Evolutionary conservation across 2,329 filamentous ascomycete species (phyloP).

Genomic region (Botrytis galanthina): DNA sequence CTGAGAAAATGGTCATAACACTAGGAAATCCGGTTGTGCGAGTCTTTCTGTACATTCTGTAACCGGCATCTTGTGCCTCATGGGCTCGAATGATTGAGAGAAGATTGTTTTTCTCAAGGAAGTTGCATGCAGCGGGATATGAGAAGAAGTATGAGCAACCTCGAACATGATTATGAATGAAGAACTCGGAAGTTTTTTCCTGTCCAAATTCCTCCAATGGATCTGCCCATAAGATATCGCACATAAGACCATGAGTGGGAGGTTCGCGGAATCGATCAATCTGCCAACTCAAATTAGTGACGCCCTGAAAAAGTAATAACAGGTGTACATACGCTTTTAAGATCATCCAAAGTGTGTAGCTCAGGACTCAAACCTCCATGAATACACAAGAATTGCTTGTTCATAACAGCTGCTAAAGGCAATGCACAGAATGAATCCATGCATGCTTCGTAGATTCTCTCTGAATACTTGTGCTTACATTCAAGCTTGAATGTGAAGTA

Average conservation of each 20-base stretch:
- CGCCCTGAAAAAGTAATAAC: neutral
- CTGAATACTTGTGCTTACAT: slow-evolving; percentile 99
- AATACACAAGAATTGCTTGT: slow-evolving; percentile 99
- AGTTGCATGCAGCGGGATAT: slow-evolving; percentile 93
- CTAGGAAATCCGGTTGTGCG: slow-evolving; percentile 96
- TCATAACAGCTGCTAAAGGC: slow-evolving; percentile 95
- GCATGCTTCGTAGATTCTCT: slow-evolving; percentile 93
- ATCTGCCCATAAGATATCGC: slow-evolving; percentile 98
- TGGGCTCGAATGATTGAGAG: slow-evolving; percentile 96
- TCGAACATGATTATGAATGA: slow-evolving; percentile 96
- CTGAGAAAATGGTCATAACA: slow-evolving; percentile 99
- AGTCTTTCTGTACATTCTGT: slow-evolving; percentile 99
- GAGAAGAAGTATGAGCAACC: slow-evolving; percentile 99
- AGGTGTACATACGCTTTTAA: slow-evolving; percentile 68
- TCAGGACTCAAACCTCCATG: slow-evolving; percentile 96
- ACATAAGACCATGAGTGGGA: slow-evolving; percentile 97
- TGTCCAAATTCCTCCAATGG: slow-evolving; percentile 97
- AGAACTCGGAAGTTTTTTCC: slow-evolving; percentile 97
- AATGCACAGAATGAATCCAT: slow-evolving; percentile 97
- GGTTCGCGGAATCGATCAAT: slow-evolving; percentile 98
- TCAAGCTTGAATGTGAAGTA: slow-evolving; percentile 99
- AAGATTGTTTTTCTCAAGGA: slow-evolving; percentile 98
- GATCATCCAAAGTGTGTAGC: slow-evolving; percentile 89
- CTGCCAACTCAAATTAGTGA: slow-evolving; percentile 44
- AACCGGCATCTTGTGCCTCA: slow-evolving; percentile 97